These are phyloP conservation scores for Gnetum montanum DNA, from an alignment of 75 land plant species.

Conservation along the genomic window DNA sequence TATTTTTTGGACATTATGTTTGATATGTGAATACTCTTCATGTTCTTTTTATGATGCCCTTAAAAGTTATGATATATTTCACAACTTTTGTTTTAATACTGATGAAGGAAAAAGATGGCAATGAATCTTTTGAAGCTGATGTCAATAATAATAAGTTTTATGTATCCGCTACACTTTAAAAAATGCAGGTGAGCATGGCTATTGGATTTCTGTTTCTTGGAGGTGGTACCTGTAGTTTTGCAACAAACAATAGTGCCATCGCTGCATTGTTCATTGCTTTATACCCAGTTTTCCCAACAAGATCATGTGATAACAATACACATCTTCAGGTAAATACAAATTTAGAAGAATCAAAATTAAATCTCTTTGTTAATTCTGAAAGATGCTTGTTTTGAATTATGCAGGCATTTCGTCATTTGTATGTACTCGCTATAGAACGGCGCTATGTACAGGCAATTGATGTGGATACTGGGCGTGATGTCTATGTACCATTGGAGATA, in stretches of 20 bases:
- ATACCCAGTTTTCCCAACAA: conserved; percentile 90
- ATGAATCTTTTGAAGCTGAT: no score
- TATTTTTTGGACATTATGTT: no score
- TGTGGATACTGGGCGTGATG: conserved; percentile 95
- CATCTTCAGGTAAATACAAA: conserved; percentile 76
- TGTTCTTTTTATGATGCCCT: no score
- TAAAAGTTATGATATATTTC: no score
- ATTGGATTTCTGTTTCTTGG: conserved; percentile 98
- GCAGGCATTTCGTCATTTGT: conserved; percentile 92
- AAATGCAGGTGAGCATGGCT: conserved; percentile 78
- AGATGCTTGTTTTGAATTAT: not conserved
- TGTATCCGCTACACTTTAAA: no score
- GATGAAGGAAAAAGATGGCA: no score
- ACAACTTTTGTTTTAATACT: no score
- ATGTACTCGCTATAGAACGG: conserved; percentile 92
- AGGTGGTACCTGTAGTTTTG: conserved; percentile 85
- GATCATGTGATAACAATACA: conserved; percentile 93
- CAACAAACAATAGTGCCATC: conserved; percentile 77
- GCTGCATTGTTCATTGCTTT: conserved; percentile 89
- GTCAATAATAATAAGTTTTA: no score
- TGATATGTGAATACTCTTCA: no score
- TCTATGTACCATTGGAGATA: conserved; percentile 89
- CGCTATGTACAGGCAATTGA: conserved; percentile 94
- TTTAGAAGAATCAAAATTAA: not conserved
- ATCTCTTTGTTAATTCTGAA: not conserved